phyloP scores from a whole-genome alignment of 108 stramenopile species.

The Cyclostephanos tholiformis region DNA sequence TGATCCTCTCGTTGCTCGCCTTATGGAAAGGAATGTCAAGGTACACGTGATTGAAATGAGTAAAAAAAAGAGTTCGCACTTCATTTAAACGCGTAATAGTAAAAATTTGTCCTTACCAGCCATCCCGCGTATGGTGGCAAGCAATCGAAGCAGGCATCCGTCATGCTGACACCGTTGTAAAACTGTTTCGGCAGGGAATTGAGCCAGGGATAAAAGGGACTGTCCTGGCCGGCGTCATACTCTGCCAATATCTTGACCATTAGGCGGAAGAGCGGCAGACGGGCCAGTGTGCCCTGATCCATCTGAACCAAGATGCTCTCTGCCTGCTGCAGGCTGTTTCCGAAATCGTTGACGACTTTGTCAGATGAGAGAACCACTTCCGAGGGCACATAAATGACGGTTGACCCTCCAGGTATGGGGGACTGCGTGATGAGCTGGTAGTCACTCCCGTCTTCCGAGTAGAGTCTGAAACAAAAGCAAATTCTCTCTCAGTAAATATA shows the following conservation, averaged over 20 bases:
- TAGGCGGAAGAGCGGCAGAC: slow-evolving; percentile 37
- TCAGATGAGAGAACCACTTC: slow-evolving; percentile 18
- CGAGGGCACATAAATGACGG: slow-evolving; percentile 38
- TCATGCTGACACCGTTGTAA: slow-evolving; percentile 42
- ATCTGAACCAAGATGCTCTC: slow-evolving; percentile 26
- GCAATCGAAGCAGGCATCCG: slow-evolving; percentile 34
- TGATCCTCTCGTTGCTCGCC: slow-evolving; percentile 29
- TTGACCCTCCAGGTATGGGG: slow-evolving; percentile 19
- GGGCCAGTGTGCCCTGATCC: slow-evolving; percentile 22
- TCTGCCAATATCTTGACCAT: slow-evolving; percentile 44
- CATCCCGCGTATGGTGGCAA: slow-evolving; percentile 41
- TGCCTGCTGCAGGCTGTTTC: slow-evolving; percentile 14
- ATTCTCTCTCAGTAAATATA: too few relatives aligned
- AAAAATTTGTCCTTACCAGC: neutral
- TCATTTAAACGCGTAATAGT: too few relatives aligned
- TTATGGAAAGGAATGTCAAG: too few relatives aligned
- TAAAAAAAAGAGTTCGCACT: too few relatives aligned
- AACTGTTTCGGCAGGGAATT: slow-evolving; percentile 40
- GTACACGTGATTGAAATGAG: too few relatives aligned
- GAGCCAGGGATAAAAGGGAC: slow-evolving; percentile 37
- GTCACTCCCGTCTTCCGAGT: slow-evolving; percentile 37
- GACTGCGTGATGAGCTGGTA: slow-evolving; percentile 21
- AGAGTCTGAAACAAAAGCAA: slow-evolving; percentile 9
- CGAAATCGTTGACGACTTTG: slow-evolving; percentile 29
- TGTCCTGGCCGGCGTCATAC: slow-evolving; percentile 32